These are phyloP conservation scores for Penicillium salamii DNA, from an alignment of 495 filamentous ascomycete species.

Conservation along the genomic window DNA sequence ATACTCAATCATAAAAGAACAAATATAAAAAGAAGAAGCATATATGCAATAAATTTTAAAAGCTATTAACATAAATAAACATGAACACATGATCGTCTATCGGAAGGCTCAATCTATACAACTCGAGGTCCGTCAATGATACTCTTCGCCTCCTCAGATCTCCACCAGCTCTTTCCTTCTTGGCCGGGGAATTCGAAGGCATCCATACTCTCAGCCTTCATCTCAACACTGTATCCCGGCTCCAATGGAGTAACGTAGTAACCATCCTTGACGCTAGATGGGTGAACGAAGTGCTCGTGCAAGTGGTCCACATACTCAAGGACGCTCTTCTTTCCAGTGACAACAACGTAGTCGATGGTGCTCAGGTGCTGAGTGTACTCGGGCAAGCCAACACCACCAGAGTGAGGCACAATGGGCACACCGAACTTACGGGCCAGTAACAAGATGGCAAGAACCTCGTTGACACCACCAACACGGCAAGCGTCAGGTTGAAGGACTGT, in stretches of 20 bases:
- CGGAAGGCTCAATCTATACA: constrained; percentile 15
- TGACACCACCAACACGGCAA: constrained; percentile 86
- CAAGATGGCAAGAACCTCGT: constrained; percentile 89
- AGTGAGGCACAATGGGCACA: constrained; percentile 84
- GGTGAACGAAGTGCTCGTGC: constrained; percentile 90
- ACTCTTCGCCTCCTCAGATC: constrained; percentile 60
- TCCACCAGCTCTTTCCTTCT: constrained; percentile 80
- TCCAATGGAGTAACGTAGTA: constrained; percentile 83
- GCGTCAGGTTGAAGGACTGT: constrained; percentile 91
- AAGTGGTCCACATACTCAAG: constrained; percentile 92
- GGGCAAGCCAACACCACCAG: constrained; percentile 84
- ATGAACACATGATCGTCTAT: constrained; percentile 14
- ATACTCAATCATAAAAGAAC: too few species aligned
- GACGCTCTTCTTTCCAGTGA: constrained; percentile 75
- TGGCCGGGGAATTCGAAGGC: constrained; percentile 71
- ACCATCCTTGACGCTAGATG: constrained; percentile 74
- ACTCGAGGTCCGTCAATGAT: constrained; percentile 58
- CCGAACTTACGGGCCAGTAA: constrained; percentile 83
- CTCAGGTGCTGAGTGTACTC: constrained; percentile 94
- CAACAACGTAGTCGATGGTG: constrained; percentile 91
- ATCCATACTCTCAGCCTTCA: constrained; percentile 87
- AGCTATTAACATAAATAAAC: constrained; percentile 26
- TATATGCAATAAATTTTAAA: constrained; percentile 9
- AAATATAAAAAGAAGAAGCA: too few species aligned
- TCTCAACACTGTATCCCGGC: constrained; percentile 87